phyloP scores from a whole-genome alignment of 805 yeast species.

The Wickerhamomyces pijperi region DNA sequence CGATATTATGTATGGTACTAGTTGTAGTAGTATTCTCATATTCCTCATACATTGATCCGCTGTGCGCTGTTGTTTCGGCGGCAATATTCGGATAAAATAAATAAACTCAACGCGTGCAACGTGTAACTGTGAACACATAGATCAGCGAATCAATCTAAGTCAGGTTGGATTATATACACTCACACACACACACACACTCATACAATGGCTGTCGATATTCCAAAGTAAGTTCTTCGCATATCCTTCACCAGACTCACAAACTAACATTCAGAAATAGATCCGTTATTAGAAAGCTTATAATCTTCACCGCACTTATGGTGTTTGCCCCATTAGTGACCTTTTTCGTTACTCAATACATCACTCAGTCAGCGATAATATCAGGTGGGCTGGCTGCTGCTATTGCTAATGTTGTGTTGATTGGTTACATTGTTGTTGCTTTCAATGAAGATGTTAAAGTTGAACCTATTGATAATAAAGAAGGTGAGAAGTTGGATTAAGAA shows the following conservation, averaged over 20 bases:
- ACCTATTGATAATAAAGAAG: constrained; percentile 27
- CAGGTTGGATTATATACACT: too few relatives aligned
- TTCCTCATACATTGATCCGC: too few relatives aligned
- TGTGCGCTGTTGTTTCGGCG: too few relatives aligned
- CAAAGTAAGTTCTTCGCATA: constrained; percentile 11
- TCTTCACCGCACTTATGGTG: constrained; percentile 72
- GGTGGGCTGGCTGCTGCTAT: constrained; percentile 75
- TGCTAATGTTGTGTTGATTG: constrained; percentile 66
- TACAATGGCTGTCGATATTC: constrained; percentile 18
- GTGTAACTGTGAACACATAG: too few relatives aligned
- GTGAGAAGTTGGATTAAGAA: constrained; percentile 18
- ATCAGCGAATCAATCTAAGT: neutral
- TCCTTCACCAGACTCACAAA: neutral
- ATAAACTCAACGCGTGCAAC: too few relatives aligned
- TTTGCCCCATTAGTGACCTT: constrained; percentile 53
- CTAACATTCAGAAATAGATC: constrained; percentile 24
- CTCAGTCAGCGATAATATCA: constrained; percentile 45
- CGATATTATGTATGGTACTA: too few relatives aligned
- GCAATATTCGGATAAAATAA: too few relatives aligned
- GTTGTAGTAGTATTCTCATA: too few relatives aligned
- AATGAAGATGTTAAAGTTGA: constrained; percentile 40
- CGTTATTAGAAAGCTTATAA: constrained; percentile 56
- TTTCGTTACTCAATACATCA: constrained; percentile 37
- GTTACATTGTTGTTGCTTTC: constrained; percentile 66
- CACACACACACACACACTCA: too few relatives aligned